Evolutionary conservation across 345 rosid species (phyloP), one percentile per base, ranked within the genome.

Genomic region (Populus simonii): DNA sequence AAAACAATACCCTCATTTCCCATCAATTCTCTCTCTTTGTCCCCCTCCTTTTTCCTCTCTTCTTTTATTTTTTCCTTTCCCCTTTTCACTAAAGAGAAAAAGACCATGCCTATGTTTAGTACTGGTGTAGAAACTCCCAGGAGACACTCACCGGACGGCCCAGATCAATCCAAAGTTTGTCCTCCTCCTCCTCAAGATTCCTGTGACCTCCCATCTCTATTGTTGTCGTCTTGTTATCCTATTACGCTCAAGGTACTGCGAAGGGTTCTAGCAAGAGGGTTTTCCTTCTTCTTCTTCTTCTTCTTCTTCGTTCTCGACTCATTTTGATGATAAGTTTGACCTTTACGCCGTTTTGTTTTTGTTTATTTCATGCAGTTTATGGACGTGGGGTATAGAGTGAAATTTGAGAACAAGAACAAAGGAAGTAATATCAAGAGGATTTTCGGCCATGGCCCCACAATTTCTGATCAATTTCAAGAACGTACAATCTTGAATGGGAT

Each of bases 241-340:
- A 87, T 94, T 83, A 84, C 96, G 76, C 94, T 94, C 80, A 88
- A 88, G 97, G 98, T 94, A 73, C 47, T 41, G 12, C 47, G 15
- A 11, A 10, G 47, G 47, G 47, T 7, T 38, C 41, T 38, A 38
- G 41, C 41, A 38, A 38, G 62, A 59, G 25, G 61, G 7, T 20
- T 7, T 0, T 22, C n/a, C 23, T 23, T 22, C 7, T 12, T 8
- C 27, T n/a, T 57, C 11, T 55, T 53, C 85, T 68, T 41, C 13
- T 41, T 9, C 45, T 10, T n/a, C n/a, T n/a, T n/a, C n/a, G n/a
- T n/a, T n/a, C n/a, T n/a, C n/a, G n/a, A n/a, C n/a, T n/a, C n/a
- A n/a, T n/a, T 76, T 33, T 76, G 83, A 86, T 86, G 68, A 66
- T 53, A 27, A 18, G 5, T 53, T 83, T 86, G 84, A 87, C 87